Evolutionary conservation across 352 stramenopile species (phyloP).

Genomic region (Thalassiosira gravida): DNA sequence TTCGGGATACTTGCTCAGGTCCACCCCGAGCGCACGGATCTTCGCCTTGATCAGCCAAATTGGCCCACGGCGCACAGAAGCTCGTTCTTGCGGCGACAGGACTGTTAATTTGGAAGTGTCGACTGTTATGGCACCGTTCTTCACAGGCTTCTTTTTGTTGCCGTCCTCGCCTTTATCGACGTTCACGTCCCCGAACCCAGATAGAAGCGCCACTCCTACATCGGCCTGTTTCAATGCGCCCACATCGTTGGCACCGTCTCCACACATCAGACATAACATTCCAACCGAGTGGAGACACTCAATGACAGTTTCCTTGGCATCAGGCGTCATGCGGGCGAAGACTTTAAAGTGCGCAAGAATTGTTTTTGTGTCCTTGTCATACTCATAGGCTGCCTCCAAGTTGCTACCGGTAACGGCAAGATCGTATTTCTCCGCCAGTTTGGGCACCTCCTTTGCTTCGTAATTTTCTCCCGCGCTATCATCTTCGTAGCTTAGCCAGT

Average conservation of each 20-base stretch:
- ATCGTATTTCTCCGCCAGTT: constrained; percentile 74
- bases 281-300: constrained; percentile 93
- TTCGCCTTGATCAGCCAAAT: constrained; percentile 80
- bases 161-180: constrained; percentile 80
- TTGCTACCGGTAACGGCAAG: constrained; percentile 81
- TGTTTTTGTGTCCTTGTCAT: constrained; percentile 73
- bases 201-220: constrained; percentile 87
- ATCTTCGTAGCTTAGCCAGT: constrained; percentile 81
- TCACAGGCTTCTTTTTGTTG: constrained; percentile 50
- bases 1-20: constrained; percentile 85
- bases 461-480: constrained; percentile 61
- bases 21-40: constrained; percentile 73
- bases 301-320: constrained; percentile 97
- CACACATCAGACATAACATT: constrained; percentile 96
- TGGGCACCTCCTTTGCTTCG: constrained; percentile 62
- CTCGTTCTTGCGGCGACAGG: constrained; percentile 59
- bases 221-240: constrained; percentile 80
- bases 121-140: constrained; percentile 34
- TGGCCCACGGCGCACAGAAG: constrained; percentile 74
- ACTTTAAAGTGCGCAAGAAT: constrained; percentile 87
- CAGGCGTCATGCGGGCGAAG: constrained; percentile 97
- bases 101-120: constrained; percentile 61
- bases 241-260: constrained; percentile 98
- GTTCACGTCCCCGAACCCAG: constrained; percentile 88
- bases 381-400: constrained; percentile 76